These are phyloP conservation scores for Candida railenensis DNA, from an alignment of 805 yeast genomes.

Conservation along the genomic window DNA sequence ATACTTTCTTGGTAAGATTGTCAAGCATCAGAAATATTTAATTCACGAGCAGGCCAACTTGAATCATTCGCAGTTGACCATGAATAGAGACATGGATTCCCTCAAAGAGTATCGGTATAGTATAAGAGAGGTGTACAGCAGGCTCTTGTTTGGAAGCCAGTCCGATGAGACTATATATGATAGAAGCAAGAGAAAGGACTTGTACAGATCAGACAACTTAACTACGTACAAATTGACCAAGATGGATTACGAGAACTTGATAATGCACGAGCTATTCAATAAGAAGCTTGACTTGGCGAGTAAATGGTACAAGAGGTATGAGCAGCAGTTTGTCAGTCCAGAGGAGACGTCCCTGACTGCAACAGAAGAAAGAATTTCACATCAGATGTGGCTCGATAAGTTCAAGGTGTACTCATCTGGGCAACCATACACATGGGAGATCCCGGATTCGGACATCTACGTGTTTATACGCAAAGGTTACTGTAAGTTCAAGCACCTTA, in stretches of 20 bases:
- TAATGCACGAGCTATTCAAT: constrained; percentile 32
- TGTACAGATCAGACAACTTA: constrained; percentile 13
- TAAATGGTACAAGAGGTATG: constrained; percentile 37
- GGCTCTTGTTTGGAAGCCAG: constrained; percentile 17
- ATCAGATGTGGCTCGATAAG: constrained; percentile 32
- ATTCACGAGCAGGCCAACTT: constrained; percentile 8
- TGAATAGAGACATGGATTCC: background rate
- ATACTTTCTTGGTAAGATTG: constrained; percentile 15
- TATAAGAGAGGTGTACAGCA: constrained; percentile 25
- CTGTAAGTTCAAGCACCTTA: background rate
- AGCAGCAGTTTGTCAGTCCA: constrained; percentile 18
- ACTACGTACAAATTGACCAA: constrained; percentile 17
- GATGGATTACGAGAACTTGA: constrained; percentile 39
- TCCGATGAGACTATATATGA: constrained; percentile 18
- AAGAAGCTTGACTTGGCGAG: constrained; percentile 39
- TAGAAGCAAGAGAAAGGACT: constrained; percentile 12
- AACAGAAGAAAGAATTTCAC: constrained; percentile 2
- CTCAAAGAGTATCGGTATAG: constrained; percentile 10
- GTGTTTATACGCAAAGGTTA: background rate
- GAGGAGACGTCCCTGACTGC: constrained; percentile 2
- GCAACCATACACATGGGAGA: constrained; percentile 30
- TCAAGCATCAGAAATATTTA: constrained; percentile 17
- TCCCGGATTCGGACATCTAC: constrained; percentile 15
- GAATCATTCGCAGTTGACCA: background rate
- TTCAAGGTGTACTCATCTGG: constrained; percentile 34